Evolutionary conservation across 441 rosid species (phyloP), one percentile per base, ranked within the genome.

Genomic region (Aquilaria agallochum): DNA sequence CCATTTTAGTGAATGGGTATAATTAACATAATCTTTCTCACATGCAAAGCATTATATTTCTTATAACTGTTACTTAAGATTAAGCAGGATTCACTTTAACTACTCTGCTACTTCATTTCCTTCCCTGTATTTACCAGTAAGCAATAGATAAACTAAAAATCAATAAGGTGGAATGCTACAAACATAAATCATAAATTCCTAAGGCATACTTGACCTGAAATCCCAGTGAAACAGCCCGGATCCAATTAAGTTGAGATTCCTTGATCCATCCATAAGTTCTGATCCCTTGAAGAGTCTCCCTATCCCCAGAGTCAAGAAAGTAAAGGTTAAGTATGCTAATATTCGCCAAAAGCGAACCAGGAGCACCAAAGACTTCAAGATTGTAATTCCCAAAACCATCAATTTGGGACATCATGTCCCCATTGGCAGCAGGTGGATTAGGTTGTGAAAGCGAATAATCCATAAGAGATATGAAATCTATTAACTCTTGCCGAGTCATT

Each of bases 241-340:
- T 80, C 98, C 97, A 93, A 59, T 0, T 64, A 59, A 90, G 96
- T 65, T 93, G 97, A 60, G 98, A 93, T 36, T 88, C 96, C 78
- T 78, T 88, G 62, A 90, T 88, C 84, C 89, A 93, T 48, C 97
- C 98, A 59, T 90, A 90, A 6, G 96, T 88, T 68, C 74, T 79
- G 68, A 52, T 63, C 64, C 97, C 97, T 73, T 74, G 77, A 62
- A 85, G 79, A 55, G 57, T 70, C 56, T 81, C 97, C 77, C 88
- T 82, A 69, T 84, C 90, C 51, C 98, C 98, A 61, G 90, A 88
- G 55, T 93, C 98, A 55, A 90, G 90, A 73, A 90, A 90, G 80
- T 64, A 86, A 53, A 93, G 92, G 78, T 86, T 80, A 60, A 93
- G 83, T 62, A 88, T 63, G 45, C 90, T 85, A 71, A 55, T 82